Base-by-base conservation (phyloP, 768 basidiomycete species). In the Hortiboletus campestris region DNA sequence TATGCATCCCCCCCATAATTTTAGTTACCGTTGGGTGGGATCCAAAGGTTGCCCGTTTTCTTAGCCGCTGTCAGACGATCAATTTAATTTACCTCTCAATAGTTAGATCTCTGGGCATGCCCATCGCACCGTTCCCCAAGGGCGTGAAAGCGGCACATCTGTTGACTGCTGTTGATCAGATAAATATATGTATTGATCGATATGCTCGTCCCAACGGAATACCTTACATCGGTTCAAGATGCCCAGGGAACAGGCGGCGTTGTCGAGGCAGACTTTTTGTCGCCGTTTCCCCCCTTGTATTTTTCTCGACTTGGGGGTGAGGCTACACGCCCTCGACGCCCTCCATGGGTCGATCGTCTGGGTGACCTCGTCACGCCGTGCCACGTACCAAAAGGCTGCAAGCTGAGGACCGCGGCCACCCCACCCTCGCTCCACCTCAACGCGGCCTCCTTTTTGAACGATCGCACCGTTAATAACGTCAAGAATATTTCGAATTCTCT, bases 21-120 rank as follows among this genome's bases (percentile, higher is more conserved):
- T 45, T 46, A 53, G 56, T 61, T 57, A 55, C 69, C 61, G 42
- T 46, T 59, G 16, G 25, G 52, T 51, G 47, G 62, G 49, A 32
- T 51, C 51, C 45, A 13, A 55, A 62, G 58, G 51, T 56, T 52
- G 20, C 31, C 52, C 44, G 38, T 46, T 39, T 14, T 42, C 41
- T 51, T 53, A 53, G 49, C 65, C 57, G 60, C 57, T 58, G 50
- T 57, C 60, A 17, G 28, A 56, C 42, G 56, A 59, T 41, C 39
- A 38, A 42, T 56, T 72, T 63, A 71, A 71, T 71, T 61, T 67
- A 63, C 61, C 69, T 55, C n/a, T 44, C 65, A 60, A 67, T 67
- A 59, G 69, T 46, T 39, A 69, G 56, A 50, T 50, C 46, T 39
- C 42, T 29, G 44, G n/a, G 53, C 49, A 46, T 53, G 49, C 44